These are phyloP conservation scores for Plasmodium billcollinsi DNA, from an alignment of 169 alveolate genomes.

Conservation along the genomic window DNA sequence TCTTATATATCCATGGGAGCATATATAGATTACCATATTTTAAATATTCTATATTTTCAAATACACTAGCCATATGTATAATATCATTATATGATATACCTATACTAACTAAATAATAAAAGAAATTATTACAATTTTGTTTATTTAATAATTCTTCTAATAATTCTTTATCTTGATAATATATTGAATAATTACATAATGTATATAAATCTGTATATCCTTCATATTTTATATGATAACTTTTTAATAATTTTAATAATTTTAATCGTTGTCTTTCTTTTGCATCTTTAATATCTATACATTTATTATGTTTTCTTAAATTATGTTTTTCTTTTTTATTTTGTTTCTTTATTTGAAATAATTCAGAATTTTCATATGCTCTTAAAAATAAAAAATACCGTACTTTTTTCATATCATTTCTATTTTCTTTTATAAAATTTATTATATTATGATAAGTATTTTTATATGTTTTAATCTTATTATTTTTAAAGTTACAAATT, in stretches of 20 bases:
- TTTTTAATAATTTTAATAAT: constrained; percentile 41
- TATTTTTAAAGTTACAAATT: background rate
- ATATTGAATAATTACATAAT: constrained; percentile 50
- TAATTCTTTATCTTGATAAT: constrained; percentile 18
- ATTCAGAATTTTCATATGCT: constrained; percentile 67
- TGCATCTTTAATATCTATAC: constrained; percentile 15
- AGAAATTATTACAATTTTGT: constrained; percentile 28
- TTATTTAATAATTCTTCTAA: background rate
- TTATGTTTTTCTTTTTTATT: constrained; percentile 14
- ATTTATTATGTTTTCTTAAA: constrained; percentile 4
- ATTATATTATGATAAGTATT: constrained; percentile 35
- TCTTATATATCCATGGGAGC: constrained; percentile 70
- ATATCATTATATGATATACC: constrained; percentile 68
- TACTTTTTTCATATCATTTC: constrained; percentile 27
- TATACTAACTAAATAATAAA: constrained; percentile 37
- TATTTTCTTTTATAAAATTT: constrained; percentile 33
- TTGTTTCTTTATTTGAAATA: constrained; percentile 41
- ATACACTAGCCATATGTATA: constrained; percentile 47
- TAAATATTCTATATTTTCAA: constrained; percentile 45
- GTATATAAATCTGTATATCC: constrained; percentile 27
- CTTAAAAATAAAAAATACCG: constrained; percentile 28
- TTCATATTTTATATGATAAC: constrained; percentile 45
- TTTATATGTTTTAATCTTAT: background rate
- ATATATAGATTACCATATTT: constrained; percentile 42
- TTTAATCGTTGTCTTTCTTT: constrained; percentile 51